phyloP scores from a whole-genome alignment of 768 basidiomycete genomes.

The Phaeotremella skinneri region DNA sequence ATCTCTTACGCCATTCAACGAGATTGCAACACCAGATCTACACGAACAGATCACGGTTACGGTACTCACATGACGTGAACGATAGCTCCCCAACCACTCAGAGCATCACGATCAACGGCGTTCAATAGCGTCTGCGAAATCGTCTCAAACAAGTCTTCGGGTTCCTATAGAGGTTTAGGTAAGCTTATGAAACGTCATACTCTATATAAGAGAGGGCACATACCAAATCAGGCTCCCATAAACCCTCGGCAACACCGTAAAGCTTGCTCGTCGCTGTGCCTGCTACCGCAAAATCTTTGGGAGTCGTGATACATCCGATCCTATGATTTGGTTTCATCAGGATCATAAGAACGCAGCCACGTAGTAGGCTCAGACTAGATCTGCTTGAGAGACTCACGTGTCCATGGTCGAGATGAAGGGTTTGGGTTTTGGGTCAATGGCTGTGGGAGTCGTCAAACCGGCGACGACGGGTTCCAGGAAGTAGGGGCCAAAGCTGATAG shows the following conservation, averaged over 20 bases:
- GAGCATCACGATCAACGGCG: slow-evolving; percentile 92
- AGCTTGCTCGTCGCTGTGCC: slow-evolving; percentile 90
- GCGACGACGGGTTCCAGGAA: slow-evolving; percentile 96
- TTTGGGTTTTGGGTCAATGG: slow-evolving; percentile 60
- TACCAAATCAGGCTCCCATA: slow-evolving; percentile 93
- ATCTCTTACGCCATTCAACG: no score
- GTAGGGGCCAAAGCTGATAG: slow-evolving; percentile 75
- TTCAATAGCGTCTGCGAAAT: slow-evolving; percentile 94
- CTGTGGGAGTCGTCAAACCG: slow-evolving; percentile 59
- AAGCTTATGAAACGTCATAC: neutral
- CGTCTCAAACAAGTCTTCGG: slow-evolving; percentile 97
- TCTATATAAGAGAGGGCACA: slow-evolving; percentile 19
- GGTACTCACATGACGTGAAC: slow-evolving; percentile 87
- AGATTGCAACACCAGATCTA: slow-evolving; percentile 3
- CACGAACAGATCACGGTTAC: neutral
- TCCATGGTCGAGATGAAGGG: slow-evolving; percentile 96
- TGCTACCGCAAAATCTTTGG: slow-evolving; percentile 84
- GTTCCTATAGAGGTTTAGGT: slow-evolving; percentile 55
- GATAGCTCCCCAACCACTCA: slow-evolving; percentile 92
- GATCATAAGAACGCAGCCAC: neutral
- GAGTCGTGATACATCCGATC: slow-evolving; percentile 53
- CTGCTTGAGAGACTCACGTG: slow-evolving; percentile 37
- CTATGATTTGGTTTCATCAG: slow-evolving; percentile 23
- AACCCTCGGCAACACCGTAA: slow-evolving; percentile 93
- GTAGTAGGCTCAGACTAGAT: neutral